Evolutionary conservation across 2,329 filamentous ascomycete species (phyloP).

Genomic region (Pezicula rhizophila): DNA sequence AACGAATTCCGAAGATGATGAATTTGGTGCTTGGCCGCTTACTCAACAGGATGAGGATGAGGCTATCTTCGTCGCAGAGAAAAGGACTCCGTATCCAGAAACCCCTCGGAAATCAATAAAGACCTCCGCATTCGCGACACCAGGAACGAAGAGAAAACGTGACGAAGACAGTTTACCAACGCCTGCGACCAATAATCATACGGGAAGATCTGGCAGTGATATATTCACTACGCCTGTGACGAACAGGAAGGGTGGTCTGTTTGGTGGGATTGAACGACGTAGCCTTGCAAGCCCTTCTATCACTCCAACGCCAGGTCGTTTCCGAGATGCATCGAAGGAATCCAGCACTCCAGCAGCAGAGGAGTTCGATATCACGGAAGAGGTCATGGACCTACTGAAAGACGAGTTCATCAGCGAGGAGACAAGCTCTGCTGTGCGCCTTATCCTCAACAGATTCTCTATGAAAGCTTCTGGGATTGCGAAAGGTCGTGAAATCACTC

Average conservation of each 20-base stretch:
- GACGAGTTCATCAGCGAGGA: conserved; percentile 34
- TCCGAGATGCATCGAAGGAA: conserved; percentile 9
- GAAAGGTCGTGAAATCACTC: conserved; percentile 58
- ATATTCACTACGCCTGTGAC: conserved; percentile 15
- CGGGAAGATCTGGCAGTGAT: conserved; percentile 3
- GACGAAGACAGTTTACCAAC: conserved; percentile 20
- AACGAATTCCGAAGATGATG: conserved; percentile 11
- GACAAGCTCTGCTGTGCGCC: conserved; percentile 33
- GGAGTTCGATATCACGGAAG: conserved; percentile 34
- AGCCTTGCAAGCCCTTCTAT: conserved; percentile 13
- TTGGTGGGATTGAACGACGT: conserved; percentile 18
- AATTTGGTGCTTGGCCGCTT: conserved; percentile 22
- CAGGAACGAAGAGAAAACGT: conserved; percentile 23
- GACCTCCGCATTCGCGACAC: conserved; percentile 14
- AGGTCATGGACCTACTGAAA: conserved; percentile 45
- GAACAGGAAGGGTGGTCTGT: conserved; percentile 13
- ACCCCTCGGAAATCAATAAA: conserved; percentile 21
- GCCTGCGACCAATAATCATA: conserved; percentile 13
- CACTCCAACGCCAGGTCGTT: conserved; percentile 22
- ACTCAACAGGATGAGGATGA: conserved; percentile 16
- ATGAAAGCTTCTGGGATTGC: conserved; percentile 54
- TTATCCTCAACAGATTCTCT: conserved; percentile 48
- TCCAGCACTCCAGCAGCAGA: not conserved
- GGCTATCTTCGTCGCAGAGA: conserved; percentile 9
- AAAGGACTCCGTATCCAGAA: conserved; percentile 10